Evolutionary conservation across 208 protist species (phyloP).

Genomic region (Vickermania spadyakhi): DNA sequence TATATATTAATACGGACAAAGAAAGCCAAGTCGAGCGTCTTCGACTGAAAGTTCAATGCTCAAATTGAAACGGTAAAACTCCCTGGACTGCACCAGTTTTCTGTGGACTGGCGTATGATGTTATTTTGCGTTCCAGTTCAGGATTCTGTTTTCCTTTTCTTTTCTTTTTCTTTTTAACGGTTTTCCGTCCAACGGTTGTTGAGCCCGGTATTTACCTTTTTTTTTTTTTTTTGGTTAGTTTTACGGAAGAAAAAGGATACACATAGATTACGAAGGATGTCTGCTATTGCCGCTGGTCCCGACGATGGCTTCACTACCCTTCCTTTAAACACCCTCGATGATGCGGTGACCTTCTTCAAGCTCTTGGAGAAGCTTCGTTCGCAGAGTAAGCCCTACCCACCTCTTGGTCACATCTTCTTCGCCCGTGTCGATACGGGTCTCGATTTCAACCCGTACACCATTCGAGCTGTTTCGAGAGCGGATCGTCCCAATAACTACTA

Average conservation of each 20-base stretch:
- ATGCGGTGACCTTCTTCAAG: conserved; percentile 35
- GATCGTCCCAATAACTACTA: conserved; percentile 73
- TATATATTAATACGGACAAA: too few species aligned
- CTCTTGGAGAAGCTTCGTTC: conserved; percentile 21
- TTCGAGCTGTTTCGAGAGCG: conserved; percentile 57
- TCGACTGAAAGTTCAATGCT: too few species aligned
- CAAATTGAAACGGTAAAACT: too few species aligned
- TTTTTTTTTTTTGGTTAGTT: conserved; percentile 4
- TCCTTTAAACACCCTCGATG: conserved; percentile 39
- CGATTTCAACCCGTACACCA: conserved; percentile 74
- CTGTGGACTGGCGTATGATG: too few species aligned
- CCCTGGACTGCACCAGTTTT: too few species aligned
- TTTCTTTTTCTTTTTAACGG: not conserved
- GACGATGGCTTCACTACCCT: conserved; percentile 1
- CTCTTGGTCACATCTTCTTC: conserved; percentile 80
- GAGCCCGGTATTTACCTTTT: not conserved
- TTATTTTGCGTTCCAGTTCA: too few species aligned
- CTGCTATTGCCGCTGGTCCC: not conserved
- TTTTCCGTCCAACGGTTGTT: not conserved
- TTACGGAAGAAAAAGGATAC: conserved; percentile 1
- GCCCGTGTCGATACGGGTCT: conserved; percentile 49
- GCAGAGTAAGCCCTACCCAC: conserved; percentile 26
- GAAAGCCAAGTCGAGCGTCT: too few species aligned
- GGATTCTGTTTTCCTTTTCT: too few species aligned
- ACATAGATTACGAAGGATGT: not conserved